These are phyloP conservation scores for Phaeotremella skinneri DNA, from an alignment of 768 basidiomycete species.

Conservation along the genomic window DNA sequence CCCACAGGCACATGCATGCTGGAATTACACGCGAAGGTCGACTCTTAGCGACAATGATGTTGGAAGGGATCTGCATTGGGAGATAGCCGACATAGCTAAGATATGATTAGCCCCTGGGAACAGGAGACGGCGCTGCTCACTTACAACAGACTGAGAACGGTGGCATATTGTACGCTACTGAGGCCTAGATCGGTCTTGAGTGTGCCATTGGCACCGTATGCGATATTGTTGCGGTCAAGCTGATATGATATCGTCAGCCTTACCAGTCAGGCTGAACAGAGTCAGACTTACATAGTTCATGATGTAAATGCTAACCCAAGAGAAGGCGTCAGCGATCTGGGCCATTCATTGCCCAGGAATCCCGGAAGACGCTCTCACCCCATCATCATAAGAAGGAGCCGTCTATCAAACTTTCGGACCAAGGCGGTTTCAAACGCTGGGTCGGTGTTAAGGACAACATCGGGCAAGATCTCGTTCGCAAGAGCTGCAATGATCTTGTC, in stretches of 20 bases:
- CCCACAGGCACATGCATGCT: conserved; percentile 35
- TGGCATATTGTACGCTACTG: neutral
- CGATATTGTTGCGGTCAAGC: neutral
- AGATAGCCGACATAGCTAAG: conserved; percentile 40
- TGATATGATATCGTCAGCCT: neutral
- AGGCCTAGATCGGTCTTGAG: neutral
- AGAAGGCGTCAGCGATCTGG: neutral
- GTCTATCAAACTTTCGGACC: conserved; percentile 10
- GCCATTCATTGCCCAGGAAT: neutral
- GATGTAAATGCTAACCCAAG: neutral
- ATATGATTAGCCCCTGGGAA: neutral
- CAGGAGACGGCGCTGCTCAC: neutral
- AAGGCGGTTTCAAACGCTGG: conserved; percentile 29
- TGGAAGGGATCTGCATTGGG: conserved; percentile 43
- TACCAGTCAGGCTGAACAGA: neutral
- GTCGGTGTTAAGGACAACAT: neutral
- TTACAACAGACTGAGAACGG: neutral
- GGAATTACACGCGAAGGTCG: conserved; percentile 28
- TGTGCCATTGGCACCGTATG: neutral
- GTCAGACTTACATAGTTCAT: neutral
- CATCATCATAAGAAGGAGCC: conserved; percentile 6
- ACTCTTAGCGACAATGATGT: conserved; percentile 45
- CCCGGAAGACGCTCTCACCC: neutral
- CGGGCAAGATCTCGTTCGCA: neutral
- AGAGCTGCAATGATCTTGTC: neutral